Base-by-base conservation (phyloP, 208 protist genomes). In the Leishmania arabica region DNA sequence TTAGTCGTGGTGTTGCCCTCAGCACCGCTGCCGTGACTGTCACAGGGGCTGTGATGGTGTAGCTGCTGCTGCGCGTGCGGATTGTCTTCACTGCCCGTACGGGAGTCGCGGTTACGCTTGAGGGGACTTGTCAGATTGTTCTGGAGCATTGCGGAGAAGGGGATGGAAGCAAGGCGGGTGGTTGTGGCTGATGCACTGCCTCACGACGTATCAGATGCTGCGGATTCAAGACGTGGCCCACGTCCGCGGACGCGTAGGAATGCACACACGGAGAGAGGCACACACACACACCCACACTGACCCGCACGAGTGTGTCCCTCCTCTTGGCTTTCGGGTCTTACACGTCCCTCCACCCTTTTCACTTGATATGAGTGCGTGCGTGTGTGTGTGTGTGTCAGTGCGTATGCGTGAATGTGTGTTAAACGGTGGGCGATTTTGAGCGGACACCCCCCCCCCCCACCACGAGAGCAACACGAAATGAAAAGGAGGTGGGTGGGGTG, bases 21-120 rank as follows among this genome's bases (percentile, higher is more conserved):
- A 47, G 47, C 31, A 13, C 53, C 40, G 53, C 49, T 65, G 27
- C 56, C 74, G 24, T 65, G 37, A 2, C 34, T 21, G 37, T n/a
- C 54, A 49, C 19, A 24, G 37, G 37, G 51, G 77, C 45, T 45
- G 71, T 62, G 56, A 40, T 70, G 27, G 51, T 58, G 65, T 31
- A 78, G 49, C 69, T 31, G 64, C 51, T 68, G 72, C 71, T 66
- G 58, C 51, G 75, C 56, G 60, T 73, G 49, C 31, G 40, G 24
- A 51, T 75, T 56, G 19, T 45, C 77, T 21, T 85, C 82, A 51
- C 74, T 66, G 21, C 66, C 56, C 8, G 79, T 72, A 5, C 51
- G 69, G 24, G 60, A 51, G 54, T 73, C 82, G 42, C 82, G 60
- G 65, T 75, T 79, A 40, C 82, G 82, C 82, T 85, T 85, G 68